Evolutionary conservation across 163 green algal species (phyloP).

Genomic region (Prototheca stagnorum): DNA sequence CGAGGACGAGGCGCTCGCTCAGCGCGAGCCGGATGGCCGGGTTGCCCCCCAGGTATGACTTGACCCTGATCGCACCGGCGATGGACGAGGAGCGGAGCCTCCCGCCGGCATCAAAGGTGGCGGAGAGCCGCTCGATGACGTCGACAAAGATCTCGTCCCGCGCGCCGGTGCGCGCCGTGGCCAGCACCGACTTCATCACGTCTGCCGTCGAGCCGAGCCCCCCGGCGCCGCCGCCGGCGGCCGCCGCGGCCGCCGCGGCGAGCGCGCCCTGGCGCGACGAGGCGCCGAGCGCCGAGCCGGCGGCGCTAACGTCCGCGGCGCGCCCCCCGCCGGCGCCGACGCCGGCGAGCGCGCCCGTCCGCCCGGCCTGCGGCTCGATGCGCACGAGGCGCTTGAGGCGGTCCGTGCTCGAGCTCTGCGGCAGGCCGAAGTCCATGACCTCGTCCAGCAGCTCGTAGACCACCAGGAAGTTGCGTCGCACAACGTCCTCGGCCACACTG

Average conservation of each 20-base stretch:
- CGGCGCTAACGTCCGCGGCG: too few species aligned
- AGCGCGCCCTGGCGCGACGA: too few species aligned
- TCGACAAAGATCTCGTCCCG: conserved; percentile 79
- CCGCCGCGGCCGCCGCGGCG: too few species aligned
- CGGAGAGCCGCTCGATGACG: conserved; percentile 77
- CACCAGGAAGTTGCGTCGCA: conserved; percentile 90
- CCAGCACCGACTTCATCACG: conserved; percentile 76
- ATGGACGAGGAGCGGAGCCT: conserved; percentile 49
- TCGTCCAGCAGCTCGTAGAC: conserved; percentile 97
- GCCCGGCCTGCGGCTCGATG: conserved; percentile 61
- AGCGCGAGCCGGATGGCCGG: conserved; percentile 71
- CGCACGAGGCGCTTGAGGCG: conserved; percentile 82
- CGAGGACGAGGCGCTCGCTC: conserved; percentile 47
- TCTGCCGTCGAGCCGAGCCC: conserved; percentile 41
- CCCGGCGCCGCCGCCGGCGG: too few species aligned
- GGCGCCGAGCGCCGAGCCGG: neutral
- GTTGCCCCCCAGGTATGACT: conserved; percentile 71
- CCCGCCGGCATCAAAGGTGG: conserved; percentile 72
- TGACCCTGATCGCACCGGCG: conserved; percentile 60
- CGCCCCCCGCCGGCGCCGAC: too few species aligned
- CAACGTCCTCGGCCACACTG: conserved; percentile 68
- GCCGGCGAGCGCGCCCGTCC: too few species aligned
- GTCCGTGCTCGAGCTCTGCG: conserved; percentile 74
- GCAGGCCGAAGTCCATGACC: conserved; percentile 74
- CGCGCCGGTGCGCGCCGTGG: conserved; percentile 51